Evolutionary conservation across 495 filamentous ascomycete genomes (phyloP), one percentile per base, ranked within the genome.

Genomic region (Cladorrhinum samala): DNA sequence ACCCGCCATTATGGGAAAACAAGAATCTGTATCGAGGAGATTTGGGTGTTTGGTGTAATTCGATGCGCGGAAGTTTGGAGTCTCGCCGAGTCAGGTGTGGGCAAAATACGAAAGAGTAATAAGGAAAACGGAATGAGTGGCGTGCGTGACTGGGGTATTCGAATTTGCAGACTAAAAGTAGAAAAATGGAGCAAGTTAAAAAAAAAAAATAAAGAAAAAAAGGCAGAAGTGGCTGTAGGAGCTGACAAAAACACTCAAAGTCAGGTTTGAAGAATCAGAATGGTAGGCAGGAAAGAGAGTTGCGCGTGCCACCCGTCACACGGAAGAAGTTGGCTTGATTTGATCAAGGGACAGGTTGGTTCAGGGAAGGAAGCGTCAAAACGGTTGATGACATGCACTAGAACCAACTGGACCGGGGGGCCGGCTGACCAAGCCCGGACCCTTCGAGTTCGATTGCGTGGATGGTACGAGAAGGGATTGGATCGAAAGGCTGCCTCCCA

Each of bases 1-100:
- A 74, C 89, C 87, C 65, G 86, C 77, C 78, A 85, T 89, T 77
- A 83, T 89, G 68, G 43, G 27, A 50, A 49, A 33, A 33, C 27
- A 33, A 33, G 5, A 33, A 33, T 6, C 5, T 33, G 11, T 6
- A 50, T 33, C n/a, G 17, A 24, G 30, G 25, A 18, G 40, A 42
- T 23, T 33, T 43, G 7, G 2, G 20, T 1, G n/a, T 38, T 27
- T 37, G 1, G 16, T 16, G 20, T 21, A 19, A 23, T 45, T 24
- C 47, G 18, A 20, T 27, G 6, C 11, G 46, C 39, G 36, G 39
- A 27, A 48, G 47, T 23, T n/a, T n/a, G n/a, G n/a, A n/a, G n/a
- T n/a, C n/a, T n/a, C n/a, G n/a, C n/a, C n/a, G n/a, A n/a, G n/a
- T n/a, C n/a, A n/a, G n/a, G n/a, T n/a, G n/a, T n/a, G n/a, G n/a